Evolutionary conservation across 805 yeast species (phyloP), one percentile per base, ranked within the genome.

Genomic region (Nakazawaea anatomiae): DNA sequence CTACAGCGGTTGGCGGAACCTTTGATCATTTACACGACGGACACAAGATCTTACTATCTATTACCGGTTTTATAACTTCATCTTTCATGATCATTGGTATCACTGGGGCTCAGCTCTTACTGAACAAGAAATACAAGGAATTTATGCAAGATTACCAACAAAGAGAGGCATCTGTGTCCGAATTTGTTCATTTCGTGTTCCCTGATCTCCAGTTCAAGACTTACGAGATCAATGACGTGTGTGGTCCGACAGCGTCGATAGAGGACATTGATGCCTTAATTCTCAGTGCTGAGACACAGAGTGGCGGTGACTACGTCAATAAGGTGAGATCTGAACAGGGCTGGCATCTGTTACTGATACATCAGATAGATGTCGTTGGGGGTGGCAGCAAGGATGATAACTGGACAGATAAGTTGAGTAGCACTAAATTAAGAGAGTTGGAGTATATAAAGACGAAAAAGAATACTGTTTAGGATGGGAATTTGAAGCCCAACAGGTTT

Each of bases 11-110:
- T 1, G 99, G 99, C 0, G 99, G 99, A 0, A 94, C 99, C 0
- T 94, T 94, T 69, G 99, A 94, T 62, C 98, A 94, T 67, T 62
- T 94, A 38, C 99, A 94, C 59, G 96, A 87, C 61, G 99, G 98
- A 0, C 99, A 94, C 67, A 89, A 87, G 64, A 85, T 94, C 31
- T 71, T 94, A 30, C 72, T 94, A 8, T 83, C 94, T 0, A 72
- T 87, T 53, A 75, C 96, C 0, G 80, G 82, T 0, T 89, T 82
- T 60, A 56, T 88, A 6, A 73, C 95, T 0, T 59, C 66, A 2
- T 57, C 64, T 2, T 68, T 66, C 27, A 69, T 94, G 11, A 85
- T 92, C 46, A 73, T 94, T 6, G 99, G 99, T 0, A 72, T 94
- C 3, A 89, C 98, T 0, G 96, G 90, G 9, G 78, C 81, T 9